These are phyloP conservation scores for Potentilla sterilis DNA, from an alignment of 306 rosid genomes.

Conservation along the genomic window DNA sequence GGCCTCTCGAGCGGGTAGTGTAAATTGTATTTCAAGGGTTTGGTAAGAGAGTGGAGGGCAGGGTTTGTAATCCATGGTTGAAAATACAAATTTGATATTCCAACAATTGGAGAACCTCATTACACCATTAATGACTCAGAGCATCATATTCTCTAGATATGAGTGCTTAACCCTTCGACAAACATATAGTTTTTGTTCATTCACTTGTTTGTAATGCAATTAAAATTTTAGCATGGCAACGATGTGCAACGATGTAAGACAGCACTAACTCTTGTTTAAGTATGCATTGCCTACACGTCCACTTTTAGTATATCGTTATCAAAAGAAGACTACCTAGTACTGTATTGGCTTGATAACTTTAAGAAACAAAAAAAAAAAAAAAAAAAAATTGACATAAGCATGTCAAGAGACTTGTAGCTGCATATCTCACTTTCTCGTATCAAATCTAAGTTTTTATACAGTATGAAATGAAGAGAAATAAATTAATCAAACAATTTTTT, in stretches of 20 bases:
- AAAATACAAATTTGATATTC: neutral
- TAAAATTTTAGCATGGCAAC: neutral
- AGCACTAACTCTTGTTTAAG: neutral
- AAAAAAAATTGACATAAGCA: neutral
- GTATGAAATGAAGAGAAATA: constrained; percentile 2
- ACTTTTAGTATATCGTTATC: neutral
- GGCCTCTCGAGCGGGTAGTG: neutral
- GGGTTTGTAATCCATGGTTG: neutral
- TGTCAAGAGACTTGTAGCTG: neutral
- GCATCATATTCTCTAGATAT: neutral
- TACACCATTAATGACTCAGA: neutral
- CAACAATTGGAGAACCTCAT: neutral
- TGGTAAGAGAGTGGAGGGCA: neutral
- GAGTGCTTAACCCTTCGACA: neutral
- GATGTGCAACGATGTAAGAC: neutral
- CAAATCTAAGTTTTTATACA: neutral
- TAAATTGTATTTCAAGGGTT: neutral
- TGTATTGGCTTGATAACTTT: neutral
- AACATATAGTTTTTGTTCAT: neutral
- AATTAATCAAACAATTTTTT: neutral
- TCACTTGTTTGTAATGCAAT: neutral
- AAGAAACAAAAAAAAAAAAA: neutral
- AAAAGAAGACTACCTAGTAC: neutral
- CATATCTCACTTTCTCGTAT: neutral
- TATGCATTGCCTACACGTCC: constrained; percentile 1